Base-by-base conservation (phyloP, 1,284 basidiomycete species). In the Leccinum idahoense region DNA sequence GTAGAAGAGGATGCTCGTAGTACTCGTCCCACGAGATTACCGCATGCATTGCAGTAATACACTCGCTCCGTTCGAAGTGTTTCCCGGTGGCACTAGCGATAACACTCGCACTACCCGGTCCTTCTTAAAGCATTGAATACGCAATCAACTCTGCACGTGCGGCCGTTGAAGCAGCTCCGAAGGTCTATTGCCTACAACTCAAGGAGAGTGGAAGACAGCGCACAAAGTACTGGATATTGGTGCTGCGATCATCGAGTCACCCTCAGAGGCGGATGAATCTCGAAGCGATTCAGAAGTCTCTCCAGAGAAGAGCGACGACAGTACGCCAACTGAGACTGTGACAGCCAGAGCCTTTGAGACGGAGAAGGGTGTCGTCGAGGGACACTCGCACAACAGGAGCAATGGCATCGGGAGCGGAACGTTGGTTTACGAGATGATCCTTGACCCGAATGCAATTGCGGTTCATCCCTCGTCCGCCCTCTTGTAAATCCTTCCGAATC, bases 111-210 rank as follows among this genome's bases (percentile, higher is more conserved):
- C 85, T 88, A 60, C 81, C 32, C 32, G 32, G 86, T 5, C 78
- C 81, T 2, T 76, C 82, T n/a, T 85, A 89, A 32, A 85, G 93
- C 66, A 78, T 96, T 20, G 79, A 84, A 35, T 77, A 82, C 5
- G 94, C 94, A 0, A 81, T 91, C 2, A 76, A 83, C 7, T 80
- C 86, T 53, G 91, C 93, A 0, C 86, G 91, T 11, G 75, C 80
- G 11, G 92, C 93, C 0, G 85, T 96, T 10, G 93, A 96, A 75
- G 81, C 84, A 4, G 88, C 91, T 61, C 81, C 90, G 0, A 78
- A 78, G 93, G 92, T 1, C 79, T 99, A 5, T 75, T 98, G 14
- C 80, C 96, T 10, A 88, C 89, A 0, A 89, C 92, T 5, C 80
- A 82, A 39, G 93, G 91, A 64, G 89, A 96, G 70, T 95, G 92